Conservation (phyloP, 306 rosid genomes). For the Trifolium fragiferum region DNA sequence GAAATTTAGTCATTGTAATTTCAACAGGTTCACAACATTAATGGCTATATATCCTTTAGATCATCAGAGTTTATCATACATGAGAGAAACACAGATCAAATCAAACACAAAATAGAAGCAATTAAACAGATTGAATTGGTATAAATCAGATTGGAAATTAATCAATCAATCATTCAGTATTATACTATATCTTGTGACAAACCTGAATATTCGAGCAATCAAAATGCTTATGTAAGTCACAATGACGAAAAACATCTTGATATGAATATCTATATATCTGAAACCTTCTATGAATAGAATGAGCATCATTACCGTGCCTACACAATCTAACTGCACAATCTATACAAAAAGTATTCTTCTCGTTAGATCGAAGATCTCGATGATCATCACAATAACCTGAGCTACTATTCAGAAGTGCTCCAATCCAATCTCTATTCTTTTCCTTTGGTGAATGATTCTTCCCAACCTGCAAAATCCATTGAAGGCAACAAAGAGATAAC, state of each 20-base stretch:
- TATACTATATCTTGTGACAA: conserved; percentile 19
- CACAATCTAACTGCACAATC: conserved; percentile 75
- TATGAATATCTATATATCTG: conserved; percentile 89
- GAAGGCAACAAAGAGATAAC: too few relatives aligned
- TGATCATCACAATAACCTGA: conserved; percentile 81
- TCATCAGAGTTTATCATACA: not conserved
- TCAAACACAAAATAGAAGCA: conserved; percentile 31
- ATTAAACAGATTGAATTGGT: conserved; percentile 1
- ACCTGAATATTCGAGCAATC: conserved; percentile 96
- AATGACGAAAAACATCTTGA: conserved; percentile 82
- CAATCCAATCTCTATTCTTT: conserved; percentile 70
- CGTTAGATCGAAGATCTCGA: conserved; percentile 64
- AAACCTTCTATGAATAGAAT: conserved; percentile 69
- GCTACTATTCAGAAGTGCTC: conserved; percentile 58
- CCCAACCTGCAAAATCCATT: conserved; percentile 58
- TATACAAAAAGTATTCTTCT: conserved; percentile 79
- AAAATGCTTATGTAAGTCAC: conserved; percentile 72
- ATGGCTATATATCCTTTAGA: not conserved
- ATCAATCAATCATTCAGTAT: conserved; percentile 24
- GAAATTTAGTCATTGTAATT: conserved; percentile 10
- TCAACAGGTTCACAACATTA: not conserved
- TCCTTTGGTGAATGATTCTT: conserved; percentile 48
- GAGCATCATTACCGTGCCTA: conserved; percentile 74
- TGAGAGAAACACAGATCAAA: conserved; percentile 25
- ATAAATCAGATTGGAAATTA: not conserved